phyloP scores from a whole-genome alignment of 2,329 filamentous ascomycete species.

The Xylariaceae sp. region DNA sequence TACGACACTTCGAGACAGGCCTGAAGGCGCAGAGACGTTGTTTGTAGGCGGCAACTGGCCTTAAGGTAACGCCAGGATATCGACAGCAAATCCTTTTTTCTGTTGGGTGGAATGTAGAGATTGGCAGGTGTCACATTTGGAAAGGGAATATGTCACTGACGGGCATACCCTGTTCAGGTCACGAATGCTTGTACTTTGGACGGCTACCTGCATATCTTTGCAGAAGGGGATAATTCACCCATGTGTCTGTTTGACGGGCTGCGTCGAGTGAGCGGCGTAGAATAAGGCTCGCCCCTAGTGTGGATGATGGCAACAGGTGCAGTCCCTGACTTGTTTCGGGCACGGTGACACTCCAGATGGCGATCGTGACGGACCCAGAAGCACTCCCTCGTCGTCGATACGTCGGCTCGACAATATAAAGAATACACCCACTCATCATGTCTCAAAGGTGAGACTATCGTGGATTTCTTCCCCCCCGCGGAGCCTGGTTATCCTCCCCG shows the following conservation, averaged over 20 bases:
- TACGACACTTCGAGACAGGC: conserved; percentile 26
- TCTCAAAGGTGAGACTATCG: conserved; percentile 11
- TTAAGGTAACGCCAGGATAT: conserved; percentile 13
- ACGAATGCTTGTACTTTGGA: conserved; percentile 5
- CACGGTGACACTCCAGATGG: not conserved
- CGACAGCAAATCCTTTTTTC: conserved; percentile 12
- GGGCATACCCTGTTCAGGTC: conserved; percentile 10
- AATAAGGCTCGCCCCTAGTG: conserved; percentile 10
- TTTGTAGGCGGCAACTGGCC: conserved; percentile 15
- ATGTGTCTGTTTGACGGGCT: conserved; percentile 7
- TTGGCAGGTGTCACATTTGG: conserved; percentile 26
- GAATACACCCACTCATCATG: not conserved
- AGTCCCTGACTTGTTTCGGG: conserved; percentile 6
- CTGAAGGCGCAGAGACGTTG: conserved; percentile 17
- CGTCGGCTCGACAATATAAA: not conserved
- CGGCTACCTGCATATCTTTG: conserved; percentile 18
- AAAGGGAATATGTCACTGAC: conserved; percentile 16
- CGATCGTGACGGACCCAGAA: not conserved
- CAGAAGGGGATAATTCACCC: conserved; percentile 12
- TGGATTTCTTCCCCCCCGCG: conserved; percentile 4
- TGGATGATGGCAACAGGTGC: conserved; percentile 2
- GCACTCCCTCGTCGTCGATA: conserved; percentile 2
- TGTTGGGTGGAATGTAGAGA: conserved; percentile 10
- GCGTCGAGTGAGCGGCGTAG: conserved; percentile 1
- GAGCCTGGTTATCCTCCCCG: conserved; percentile 5